Percentiles rank a stretch among this genome's conserved stretches.
These are phyloP conservation scores for Yarrowia sp. DNA, from an alignment of 805 yeast genomes.

Conservation along the genomic window DNA sequence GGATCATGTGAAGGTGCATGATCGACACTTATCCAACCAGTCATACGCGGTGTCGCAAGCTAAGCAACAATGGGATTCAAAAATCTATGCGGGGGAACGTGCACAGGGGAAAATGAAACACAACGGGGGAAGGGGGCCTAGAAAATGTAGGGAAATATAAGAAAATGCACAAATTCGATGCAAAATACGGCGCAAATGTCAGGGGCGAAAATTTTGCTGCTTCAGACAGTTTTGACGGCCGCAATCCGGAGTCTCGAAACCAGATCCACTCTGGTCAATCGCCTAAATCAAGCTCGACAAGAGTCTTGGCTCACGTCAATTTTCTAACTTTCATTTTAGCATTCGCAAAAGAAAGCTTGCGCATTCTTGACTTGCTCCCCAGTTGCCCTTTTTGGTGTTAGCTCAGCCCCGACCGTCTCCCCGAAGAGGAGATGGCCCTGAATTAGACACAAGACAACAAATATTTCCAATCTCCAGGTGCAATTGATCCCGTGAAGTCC, in stretches of 20 bases:
- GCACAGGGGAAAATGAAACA: conserved; percentile 29
- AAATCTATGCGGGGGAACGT: conserved; percentile 18
- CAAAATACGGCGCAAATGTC: background rate
- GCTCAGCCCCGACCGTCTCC: conserved; percentile 24
- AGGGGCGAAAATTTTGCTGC: background rate
- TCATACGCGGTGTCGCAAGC: conserved; percentile 24
- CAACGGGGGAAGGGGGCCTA: conserved; percentile 1
- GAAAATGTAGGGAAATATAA: background rate
- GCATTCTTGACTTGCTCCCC: conserved; percentile 36
- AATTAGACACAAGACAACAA: background rate
- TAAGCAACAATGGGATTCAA: conserved; percentile 33
- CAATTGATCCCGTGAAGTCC: background rate
- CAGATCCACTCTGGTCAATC: background rate
- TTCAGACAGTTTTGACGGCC: too few species aligned
- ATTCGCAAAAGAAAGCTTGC: conserved; percentile 21
- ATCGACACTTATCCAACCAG: conserved; percentile 36
- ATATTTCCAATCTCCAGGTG: background rate
- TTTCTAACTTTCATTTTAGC: background rate
- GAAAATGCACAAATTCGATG: background rate
- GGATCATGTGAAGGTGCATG: conserved; percentile 27
- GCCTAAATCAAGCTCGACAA: conserved; percentile 1
- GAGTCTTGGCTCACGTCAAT: conserved; percentile 9
- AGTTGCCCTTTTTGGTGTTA: conserved; percentile 28
- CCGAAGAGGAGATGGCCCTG: conserved; percentile 22
- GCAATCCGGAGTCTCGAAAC: background rate